Conservation (phyloP, 768 basidiomycete species). For the Collybiopsis luxurians region DNA sequence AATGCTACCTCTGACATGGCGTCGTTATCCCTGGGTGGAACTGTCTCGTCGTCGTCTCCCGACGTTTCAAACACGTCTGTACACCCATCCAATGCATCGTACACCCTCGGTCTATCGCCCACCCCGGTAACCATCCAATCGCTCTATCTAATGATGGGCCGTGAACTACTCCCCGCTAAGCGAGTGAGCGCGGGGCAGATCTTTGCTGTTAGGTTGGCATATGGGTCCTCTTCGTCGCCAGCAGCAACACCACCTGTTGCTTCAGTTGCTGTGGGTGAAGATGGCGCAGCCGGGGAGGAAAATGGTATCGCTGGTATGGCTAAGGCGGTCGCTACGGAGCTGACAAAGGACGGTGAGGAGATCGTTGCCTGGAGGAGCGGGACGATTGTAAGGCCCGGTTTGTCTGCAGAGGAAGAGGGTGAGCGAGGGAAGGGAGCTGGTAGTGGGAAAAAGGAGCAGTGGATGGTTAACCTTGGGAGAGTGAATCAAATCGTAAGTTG, state of each 20-base stretch:
- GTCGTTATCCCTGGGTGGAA: too few relatives aligned
- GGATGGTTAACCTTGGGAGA: constrained; percentile 76
- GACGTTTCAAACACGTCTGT: not conserved
- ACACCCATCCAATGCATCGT: not conserved
- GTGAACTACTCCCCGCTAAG: constrained; percentile 84
- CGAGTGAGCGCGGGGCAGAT: constrained; percentile 89
- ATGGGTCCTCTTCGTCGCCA: not conserved
- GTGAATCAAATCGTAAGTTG: constrained; percentile 60
- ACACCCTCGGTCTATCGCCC: constrained; percentile 24
- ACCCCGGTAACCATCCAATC: constrained; percentile 61
- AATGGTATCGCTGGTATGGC: too few relatives aligned
- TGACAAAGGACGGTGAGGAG: constrained; percentile 75
- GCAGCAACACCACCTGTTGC: not conserved
- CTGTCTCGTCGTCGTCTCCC: too few relatives aligned
- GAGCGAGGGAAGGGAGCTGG: constrained; percentile 17
- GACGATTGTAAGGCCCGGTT: constrained; percentile 46
- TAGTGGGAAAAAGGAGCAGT: constrained; percentile 40
- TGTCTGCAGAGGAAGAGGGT: constrained; percentile 28
- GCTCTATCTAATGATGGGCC: constrained; percentile 97
- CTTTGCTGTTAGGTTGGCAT: constrained; percentile 61
- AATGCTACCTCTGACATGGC: constrained; percentile 39
- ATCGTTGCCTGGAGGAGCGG: constrained; percentile 79
- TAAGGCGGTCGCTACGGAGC: not conserved
- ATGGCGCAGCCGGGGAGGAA: not conserved
- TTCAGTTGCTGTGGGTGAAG: too few relatives aligned